A percentile compares a stretch with the other conserved stretches of the same genome.
These are phyloP conservation scores for Medakamo hakoo DNA, from an alignment of 139 green algal species.

Conservation along the genomic window DNA sequence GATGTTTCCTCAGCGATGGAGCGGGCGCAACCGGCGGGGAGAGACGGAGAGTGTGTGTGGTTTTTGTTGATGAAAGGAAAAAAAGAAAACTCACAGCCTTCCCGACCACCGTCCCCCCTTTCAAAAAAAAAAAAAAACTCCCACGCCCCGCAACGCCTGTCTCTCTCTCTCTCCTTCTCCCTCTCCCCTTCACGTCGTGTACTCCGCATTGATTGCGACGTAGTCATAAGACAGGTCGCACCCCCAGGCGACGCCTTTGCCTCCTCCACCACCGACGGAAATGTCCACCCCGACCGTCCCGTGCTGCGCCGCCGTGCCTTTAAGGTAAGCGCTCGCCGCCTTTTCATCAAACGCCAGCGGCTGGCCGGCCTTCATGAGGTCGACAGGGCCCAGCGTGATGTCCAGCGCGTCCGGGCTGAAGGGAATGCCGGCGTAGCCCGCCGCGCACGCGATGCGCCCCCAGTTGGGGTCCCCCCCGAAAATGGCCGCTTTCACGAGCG, in stretches of 20 bases:
- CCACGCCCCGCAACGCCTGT: neutral
- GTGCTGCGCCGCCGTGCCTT: conserved; percentile 44
- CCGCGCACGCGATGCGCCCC: conserved; percentile 90
- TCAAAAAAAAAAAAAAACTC: neutral
- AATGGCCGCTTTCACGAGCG: conserved; percentile 80
- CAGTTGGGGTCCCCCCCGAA: conserved; percentile 98
- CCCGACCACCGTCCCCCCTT: neutral
- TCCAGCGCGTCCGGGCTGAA: conserved; percentile 68
- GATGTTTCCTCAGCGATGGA: too few relatives aligned
- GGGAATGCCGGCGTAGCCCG: conserved; percentile 69
- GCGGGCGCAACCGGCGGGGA: too few relatives aligned
- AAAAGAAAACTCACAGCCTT: neutral
- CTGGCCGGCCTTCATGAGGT: conserved; percentile 86
- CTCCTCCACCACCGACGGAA: conserved; percentile 32
- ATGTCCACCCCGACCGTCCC: conserved; percentile 57
- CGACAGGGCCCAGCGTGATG: conserved; percentile 60
- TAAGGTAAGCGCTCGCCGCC: conserved; percentile 78
- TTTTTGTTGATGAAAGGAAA: too few relatives aligned
- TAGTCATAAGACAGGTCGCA: conserved; percentile 78
- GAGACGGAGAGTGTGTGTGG: neutral
- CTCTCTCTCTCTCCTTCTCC: neutral
- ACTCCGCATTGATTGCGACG: conserved; percentile 64
- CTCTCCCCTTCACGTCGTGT: conserved; percentile 31
- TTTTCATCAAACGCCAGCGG: conserved; percentile 80
- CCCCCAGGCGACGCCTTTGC: conserved; percentile 58